Evolutionary conservation across 768 basidiomycete species (phyloP).

Genomic region (Hirschioporus abietinus): DNA sequence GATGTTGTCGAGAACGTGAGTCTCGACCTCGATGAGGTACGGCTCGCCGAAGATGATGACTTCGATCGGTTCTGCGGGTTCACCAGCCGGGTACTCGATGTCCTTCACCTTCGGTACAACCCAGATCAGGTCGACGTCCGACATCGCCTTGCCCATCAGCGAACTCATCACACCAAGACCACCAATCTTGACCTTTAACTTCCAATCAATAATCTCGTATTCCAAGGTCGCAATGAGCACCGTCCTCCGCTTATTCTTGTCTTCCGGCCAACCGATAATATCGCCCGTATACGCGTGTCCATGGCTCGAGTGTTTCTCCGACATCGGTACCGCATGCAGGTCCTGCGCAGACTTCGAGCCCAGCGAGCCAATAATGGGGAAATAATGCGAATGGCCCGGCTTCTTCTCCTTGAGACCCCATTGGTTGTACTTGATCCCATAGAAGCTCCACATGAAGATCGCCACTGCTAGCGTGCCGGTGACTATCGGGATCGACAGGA

Average conservation of each 20-base stretch:
- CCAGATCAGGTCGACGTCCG: slow-evolving; percentile 93
- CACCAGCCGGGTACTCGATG: slow-evolving; percentile 86
- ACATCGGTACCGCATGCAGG: slow-evolving; percentile 50
- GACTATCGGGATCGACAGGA: slow-evolving; percentile 76
- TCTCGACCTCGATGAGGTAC: slow-evolving; percentile 94
- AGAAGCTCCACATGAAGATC: slow-evolving; percentile 94
- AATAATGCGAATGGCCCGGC: slow-evolving; percentile 61
- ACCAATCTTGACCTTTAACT: slow-evolving; percentile 96
- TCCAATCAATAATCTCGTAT: slow-evolving; percentile 97
- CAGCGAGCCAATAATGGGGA: slow-evolving; percentile 75
- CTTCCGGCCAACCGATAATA: slow-evolving; percentile 95
- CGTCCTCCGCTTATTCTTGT: slow-evolving; percentile 84
- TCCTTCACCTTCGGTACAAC: slow-evolving; percentile 94
- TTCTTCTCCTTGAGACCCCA: slow-evolving; percentile 80
- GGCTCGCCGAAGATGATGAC: slow-evolving; percentile 95
- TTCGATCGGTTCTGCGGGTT: slow-evolving; percentile 90
- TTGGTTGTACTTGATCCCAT: slow-evolving; percentile 91
- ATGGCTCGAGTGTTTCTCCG: slow-evolving; percentile 64
- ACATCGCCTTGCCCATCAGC: slow-evolving; percentile 98
- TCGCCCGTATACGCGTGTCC: slow-evolving; percentile 57
- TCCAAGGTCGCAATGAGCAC: slow-evolving; percentile 90
- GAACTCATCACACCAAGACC: slow-evolving; percentile 97
- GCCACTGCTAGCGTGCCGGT: slow-evolving; percentile 79
- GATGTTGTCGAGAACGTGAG: slow-evolving; percentile 89
- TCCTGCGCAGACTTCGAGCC: slow-evolving; percentile 66